Base-by-base conservation (phyloP, 2,329 filamentous ascomycete species). In the Hypoxylon sp. region DNA sequence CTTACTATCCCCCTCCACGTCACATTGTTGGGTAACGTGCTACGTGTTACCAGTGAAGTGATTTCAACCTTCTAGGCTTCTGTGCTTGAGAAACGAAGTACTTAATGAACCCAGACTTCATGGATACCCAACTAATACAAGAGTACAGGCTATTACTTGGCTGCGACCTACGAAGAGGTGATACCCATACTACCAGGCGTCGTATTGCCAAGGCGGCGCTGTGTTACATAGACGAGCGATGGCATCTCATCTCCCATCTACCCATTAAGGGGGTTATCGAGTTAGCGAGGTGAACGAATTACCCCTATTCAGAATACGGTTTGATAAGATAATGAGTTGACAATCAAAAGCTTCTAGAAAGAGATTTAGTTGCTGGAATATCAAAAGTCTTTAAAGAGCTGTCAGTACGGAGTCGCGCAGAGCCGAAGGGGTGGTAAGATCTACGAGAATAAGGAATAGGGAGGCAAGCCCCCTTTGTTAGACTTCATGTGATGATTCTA, bases 41-140 rank as follows among this genome's bases (percentile, higher is more conserved):
- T 58, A 50, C 44, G 55, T 58, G 55, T 58, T 53, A 44, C 54
- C 22, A 24, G 19, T 42, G 37, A 64, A 37, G n/a, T 46, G 31
- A 39, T 42, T 46, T 52, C 19, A 51, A 44, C 14, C 47, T 29
- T 39, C 31, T 58, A 19, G 44, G 33, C 46, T 56, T 42, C 26
- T 46, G 46, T 44, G n/a, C 53, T 31, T 44, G 35, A 35, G 37
- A 19, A 24, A 29, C n/a, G 31, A 22, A 22, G 19, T 10, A 17
- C 6, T 6, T 8, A 42, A 24, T 17, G 39, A 46, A n/a, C 6
- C 29, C 10, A 13, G 17, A 24, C 54, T 42, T 47, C 19, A 19
- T 46, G 8, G 24, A 29, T 29, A 14, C 8, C 11, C 5, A 10
- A 39, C 17, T 37, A 10, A 31, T 29, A 44, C 22, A 26, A 39